Percentiles rank a stretch among this genome's conserved stretches.
These are phyloP conservation scores for Mycena sp. DNA, from an alignment of 1,284 basidiomycete species.

Conservation along the genomic window DNA sequence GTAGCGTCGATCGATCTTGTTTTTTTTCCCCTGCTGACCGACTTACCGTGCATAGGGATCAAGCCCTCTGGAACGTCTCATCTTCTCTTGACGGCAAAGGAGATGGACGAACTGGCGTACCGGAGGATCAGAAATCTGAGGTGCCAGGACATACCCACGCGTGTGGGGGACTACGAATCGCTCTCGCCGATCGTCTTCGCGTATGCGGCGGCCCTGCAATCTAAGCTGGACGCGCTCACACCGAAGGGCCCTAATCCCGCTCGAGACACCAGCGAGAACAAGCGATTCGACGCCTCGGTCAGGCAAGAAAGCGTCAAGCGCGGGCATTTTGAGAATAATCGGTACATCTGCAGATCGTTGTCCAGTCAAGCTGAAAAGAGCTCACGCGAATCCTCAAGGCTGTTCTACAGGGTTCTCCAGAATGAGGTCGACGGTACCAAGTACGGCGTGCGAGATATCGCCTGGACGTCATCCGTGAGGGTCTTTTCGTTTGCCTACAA, in stretches of 20 bases:
- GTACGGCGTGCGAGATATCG: constrained; percentile 38
- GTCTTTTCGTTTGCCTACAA: constrained; percentile 46
- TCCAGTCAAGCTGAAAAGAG: neutral
- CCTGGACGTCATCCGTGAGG: constrained; percentile 38
- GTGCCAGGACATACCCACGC: neutral
- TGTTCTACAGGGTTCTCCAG: constrained; percentile 37
- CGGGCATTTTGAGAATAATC: constrained; percentile 48
- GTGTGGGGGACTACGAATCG: constrained; percentile 42
- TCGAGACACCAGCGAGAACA: constrained; percentile 46
- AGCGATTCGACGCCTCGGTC: constrained; percentile 27
- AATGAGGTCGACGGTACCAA: constrained; percentile 30
- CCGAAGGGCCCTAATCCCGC: constrained; percentile 32
- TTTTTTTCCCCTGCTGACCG: neutral
- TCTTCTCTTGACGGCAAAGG: constrained; percentile 42
- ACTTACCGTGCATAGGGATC: constrained; percentile 42
- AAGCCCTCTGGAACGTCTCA: constrained; percentile 45
- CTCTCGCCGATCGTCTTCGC: constrained; percentile 49
- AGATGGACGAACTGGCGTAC: constrained; percentile 22
- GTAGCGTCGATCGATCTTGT: no score
- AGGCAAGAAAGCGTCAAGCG: constrained; percentile 39
- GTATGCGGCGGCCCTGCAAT: constrained; percentile 35
- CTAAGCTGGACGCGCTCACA: constrained; percentile 37
- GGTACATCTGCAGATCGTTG: constrained; percentile 35
- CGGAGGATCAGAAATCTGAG: constrained; percentile 11
- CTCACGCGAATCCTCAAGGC: constrained; percentile 22